A percentile compares a stretch with the other conserved stretches of the same genome.
phyloP scores from a whole-genome alignment of 2,329 filamentous ascomycete species.

The Helminthosporium solani region DNA sequence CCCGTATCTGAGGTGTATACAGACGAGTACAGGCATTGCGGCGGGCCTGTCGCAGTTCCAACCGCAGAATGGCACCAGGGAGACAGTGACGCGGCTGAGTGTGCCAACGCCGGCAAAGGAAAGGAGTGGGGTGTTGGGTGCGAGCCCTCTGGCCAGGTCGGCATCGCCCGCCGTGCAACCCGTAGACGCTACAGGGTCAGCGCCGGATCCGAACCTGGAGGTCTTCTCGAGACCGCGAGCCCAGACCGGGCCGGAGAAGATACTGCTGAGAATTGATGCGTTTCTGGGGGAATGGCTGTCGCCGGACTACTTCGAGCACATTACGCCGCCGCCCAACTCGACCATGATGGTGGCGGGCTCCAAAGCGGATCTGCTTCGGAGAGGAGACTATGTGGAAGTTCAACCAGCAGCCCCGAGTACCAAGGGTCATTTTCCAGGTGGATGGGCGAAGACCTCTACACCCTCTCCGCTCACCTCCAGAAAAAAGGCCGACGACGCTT shows the following conservation, averaged over 20 bases:
- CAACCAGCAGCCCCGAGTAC: slow-evolving; percentile 42
- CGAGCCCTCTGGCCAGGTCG: slow-evolving; percentile 18
- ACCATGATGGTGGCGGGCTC: slow-evolving; percentile 84
- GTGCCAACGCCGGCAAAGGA: slow-evolving; percentile 21
- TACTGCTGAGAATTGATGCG: slow-evolving; percentile 74
- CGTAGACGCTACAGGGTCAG: slow-evolving; percentile 29
- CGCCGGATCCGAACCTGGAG: slow-evolving; percentile 41
- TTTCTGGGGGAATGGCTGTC: slow-evolving; percentile 96
- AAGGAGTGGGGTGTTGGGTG: slow-evolving; percentile 10
- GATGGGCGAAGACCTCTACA: slow-evolving; percentile 51
- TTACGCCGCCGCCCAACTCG: slow-evolving; percentile 83
- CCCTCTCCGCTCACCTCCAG: slow-evolving; percentile 13
- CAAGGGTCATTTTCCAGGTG: slow-evolving; percentile 55
- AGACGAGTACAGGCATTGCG: slow-evolving; percentile 85
- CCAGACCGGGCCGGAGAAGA: slow-evolving; percentile 39
- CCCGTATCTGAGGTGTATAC: slow-evolving; percentile 89
- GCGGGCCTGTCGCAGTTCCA: slow-evolving; percentile 74
- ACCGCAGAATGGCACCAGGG: slow-evolving; percentile 18
- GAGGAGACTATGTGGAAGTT: slow-evolving; percentile 64
- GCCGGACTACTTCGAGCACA: slow-evolving; percentile 89
- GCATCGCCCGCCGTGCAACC: slow-evolving; percentile 24
- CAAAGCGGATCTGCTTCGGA: slow-evolving; percentile 80
- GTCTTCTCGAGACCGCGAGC: slow-evolving; percentile 33
- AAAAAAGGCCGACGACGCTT: slow-evolving; percentile 20
- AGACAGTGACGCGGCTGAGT: slow-evolving; percentile 23